Conservation (phyloP, 2,329 filamentous ascomycete species). For the Aspergillus carbonarius region DNA sequence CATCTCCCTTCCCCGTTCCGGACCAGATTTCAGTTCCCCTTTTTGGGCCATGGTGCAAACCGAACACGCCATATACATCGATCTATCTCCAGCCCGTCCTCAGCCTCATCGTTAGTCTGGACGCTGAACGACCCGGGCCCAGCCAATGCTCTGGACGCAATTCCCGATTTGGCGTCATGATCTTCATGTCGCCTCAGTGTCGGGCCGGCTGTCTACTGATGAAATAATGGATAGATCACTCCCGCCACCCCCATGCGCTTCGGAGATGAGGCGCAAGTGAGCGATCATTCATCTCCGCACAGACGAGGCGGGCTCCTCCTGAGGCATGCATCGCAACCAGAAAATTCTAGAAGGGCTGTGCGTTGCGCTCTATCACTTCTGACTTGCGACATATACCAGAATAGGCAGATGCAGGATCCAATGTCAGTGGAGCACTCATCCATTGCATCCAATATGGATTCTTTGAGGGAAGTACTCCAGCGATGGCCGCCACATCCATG, state of each 20-base stretch:
- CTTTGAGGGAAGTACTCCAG: neutral
- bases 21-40: constrained; percentile 1
- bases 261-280: neutral
- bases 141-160: neutral
- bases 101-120: constrained; percentile 1
- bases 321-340: neutral
- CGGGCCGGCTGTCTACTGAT: neutral
- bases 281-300: neutral
- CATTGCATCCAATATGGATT: neutral
- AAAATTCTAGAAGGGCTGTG: neutral
- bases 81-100: neutral
- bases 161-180: neutral
- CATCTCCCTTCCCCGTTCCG: constrained; percentile 10
- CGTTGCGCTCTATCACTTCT: neutral
- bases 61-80: neutral
- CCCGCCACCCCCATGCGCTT: neutral
- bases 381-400: neutral
- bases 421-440: neutral
- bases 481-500: neutral
- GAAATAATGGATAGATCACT: neutral
- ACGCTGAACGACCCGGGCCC: neutral
- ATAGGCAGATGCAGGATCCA: neutral
- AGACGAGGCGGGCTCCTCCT: neutral
- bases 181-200: constrained; percentile 2
- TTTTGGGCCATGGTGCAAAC: neutral